Conservation (phyloP, 495 filamentous ascomycete species). For the Xylaria curta region DNA sequence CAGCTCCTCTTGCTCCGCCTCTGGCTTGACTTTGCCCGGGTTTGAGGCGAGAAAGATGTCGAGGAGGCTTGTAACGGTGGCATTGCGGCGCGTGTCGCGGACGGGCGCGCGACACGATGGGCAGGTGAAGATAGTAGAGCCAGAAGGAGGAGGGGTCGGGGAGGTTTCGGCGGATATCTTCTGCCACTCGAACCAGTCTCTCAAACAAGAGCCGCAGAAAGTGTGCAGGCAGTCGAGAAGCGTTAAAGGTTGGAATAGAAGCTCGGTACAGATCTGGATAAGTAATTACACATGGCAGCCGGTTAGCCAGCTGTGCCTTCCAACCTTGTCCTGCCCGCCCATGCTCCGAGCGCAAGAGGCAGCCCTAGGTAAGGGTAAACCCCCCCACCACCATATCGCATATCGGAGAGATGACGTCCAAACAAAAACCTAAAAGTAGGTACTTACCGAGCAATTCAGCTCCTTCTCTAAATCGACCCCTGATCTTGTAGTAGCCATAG, state of each 20-base stretch:
- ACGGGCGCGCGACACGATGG: conserved; percentile 90
- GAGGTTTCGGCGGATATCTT: conserved; percentile 54
- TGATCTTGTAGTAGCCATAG: conserved; percentile 36
- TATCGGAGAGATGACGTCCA: conserved; percentile 4
- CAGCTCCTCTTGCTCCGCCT: conserved; percentile 74
- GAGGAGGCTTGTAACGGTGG: conserved; percentile 79
- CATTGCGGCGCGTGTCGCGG: conserved; percentile 81
- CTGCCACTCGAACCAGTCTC: conserved; percentile 86
- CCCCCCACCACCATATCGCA: conserved; percentile 37
- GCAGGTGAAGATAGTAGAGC: conserved; percentile 74
- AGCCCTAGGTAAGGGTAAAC: conserved; percentile 30
- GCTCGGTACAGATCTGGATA: conserved; percentile 88
- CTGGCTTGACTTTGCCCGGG: conserved; percentile 69
- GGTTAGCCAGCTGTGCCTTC: conserved; percentile 9
- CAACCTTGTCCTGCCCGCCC: conserved; percentile 10
- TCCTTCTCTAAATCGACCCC: conserved; percentile 81
- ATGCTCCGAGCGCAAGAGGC: neutral
- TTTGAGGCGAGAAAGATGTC: conserved; percentile 80
- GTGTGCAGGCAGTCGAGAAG: conserved; percentile 97
- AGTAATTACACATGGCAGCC: neutral
- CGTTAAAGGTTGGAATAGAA: conserved; percentile 93
- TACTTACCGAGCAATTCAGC: conserved; percentile 86
- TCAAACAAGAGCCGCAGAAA: conserved; percentile 92
- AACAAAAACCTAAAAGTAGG: conserved; percentile 24
- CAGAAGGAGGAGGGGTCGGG: conserved; percentile 52